Evolutionary conservation across 2,329 filamentous ascomycete genomes (phyloP).

Genomic region (Pestalotiopsis sp.): DNA sequence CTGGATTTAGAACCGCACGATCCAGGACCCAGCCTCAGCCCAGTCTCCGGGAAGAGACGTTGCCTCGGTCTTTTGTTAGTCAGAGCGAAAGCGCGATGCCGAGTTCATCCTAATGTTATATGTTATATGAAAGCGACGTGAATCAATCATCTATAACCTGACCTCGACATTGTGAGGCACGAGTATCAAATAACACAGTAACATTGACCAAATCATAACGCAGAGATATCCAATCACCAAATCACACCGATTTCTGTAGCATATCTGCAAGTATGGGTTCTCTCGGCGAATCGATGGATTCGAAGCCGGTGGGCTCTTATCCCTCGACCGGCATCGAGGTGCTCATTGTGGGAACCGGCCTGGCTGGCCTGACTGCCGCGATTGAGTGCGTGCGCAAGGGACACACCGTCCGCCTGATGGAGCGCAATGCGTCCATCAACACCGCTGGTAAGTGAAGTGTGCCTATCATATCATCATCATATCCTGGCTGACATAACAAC

Average conservation of each 20-base stretch:
- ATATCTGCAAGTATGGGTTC: constrained; percentile 26
- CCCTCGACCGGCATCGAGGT: constrained; percentile 48
- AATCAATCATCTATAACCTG: background rate
- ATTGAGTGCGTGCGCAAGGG: constrained; percentile 64
- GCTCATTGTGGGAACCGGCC: constrained; percentile 57
- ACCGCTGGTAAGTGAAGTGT: constrained; percentile 45
- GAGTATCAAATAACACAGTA: background rate
- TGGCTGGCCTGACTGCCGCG: constrained; percentile 62
- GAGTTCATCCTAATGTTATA: background rate
- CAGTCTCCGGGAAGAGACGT: background rate
- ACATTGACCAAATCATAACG: background rate
- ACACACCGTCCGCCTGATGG: constrained; percentile 52
- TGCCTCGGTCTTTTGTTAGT: constrained; percentile 3
- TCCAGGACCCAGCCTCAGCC: background rate
- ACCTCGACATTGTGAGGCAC: background rate
- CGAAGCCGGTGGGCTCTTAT: constrained; percentile 55
- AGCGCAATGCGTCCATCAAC: constrained; percentile 51
- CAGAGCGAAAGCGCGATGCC: background rate
- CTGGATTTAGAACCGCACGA: background rate
- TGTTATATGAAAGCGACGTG: background rate
- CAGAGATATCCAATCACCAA: background rate
- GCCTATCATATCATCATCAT: background rate
- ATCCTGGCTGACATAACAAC: constrained; percentile 10
- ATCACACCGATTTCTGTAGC: background rate
- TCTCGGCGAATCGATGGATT: constrained; percentile 31